Percentiles rank a stretch among this genome's conserved stretches.
These are phyloP conservation scores for Lipomyces mesembrius DNA, from an alignment of 805 yeast species.

Conservation along the genomic window DNA sequence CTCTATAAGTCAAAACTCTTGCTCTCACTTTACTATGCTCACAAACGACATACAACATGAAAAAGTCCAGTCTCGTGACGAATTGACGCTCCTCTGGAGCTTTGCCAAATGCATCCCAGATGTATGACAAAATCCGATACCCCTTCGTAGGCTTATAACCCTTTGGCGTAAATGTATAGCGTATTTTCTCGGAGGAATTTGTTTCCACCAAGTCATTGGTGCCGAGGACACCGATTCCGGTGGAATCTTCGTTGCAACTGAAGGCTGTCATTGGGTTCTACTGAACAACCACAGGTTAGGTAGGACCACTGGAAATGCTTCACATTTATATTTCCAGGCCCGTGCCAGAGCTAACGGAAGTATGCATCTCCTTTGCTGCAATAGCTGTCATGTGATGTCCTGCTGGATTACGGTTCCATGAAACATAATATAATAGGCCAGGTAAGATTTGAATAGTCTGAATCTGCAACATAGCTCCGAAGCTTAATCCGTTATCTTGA, in stretches of 20 bases:
- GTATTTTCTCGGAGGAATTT: neutral
- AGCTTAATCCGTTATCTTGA: no score
- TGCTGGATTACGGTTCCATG: no score
- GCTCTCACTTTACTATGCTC: no score
- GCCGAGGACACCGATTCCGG: neutral
- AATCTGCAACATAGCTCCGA: no score
- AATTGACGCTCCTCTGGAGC: conserved; percentile 27
- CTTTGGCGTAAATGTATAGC: neutral
- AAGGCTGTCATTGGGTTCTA: neutral
- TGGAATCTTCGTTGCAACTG: neutral
- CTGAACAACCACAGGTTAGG: no score
- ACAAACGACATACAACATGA: conserved; percentile 16
- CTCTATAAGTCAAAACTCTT: neutral
- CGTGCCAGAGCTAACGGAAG: no score
- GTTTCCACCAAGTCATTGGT: neutral
- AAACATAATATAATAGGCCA: no score
- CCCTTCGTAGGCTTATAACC: conserved; percentile 8
- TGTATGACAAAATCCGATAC: neutral
- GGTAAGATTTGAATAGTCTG: no score
- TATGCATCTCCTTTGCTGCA: no score
- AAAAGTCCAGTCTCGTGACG: conserved; percentile 24
- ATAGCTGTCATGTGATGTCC: no score
- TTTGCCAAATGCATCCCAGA: conserved; percentile 29
- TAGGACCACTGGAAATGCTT: no score
- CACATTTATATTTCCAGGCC: no score